Conservation (phyloP, 2,329 filamentous ascomycete species). For the Esteya vermicola region DNA sequence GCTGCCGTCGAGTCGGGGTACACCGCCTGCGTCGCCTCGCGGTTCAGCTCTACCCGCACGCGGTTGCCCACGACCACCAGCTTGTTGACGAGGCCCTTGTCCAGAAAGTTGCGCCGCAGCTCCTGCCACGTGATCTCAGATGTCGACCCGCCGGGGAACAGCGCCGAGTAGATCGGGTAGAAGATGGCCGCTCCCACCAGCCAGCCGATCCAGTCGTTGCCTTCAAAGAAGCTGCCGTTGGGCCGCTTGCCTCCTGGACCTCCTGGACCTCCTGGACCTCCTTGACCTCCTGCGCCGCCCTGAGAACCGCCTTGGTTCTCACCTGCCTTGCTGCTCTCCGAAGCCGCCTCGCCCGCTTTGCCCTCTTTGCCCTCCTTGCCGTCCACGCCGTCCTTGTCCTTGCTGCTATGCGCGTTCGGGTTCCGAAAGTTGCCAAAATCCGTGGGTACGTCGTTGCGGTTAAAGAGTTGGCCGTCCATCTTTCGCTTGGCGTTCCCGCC, state of each 20-base stretch:
- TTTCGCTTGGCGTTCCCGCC: conserved; percentile 8
- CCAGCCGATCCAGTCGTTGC: conserved; percentile 38
- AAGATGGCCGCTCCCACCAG: conserved; percentile 29
- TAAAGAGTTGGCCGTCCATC: conserved; percentile 8
- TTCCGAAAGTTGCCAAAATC: conserved; percentile 5
- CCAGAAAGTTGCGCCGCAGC: conserved; percentile 81
- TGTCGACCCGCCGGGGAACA: conserved; percentile 27
- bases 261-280: no score
- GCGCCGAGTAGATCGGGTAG: conserved; percentile 24
- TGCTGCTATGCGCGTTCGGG: conserved; percentile 9
- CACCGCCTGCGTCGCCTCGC: conserved; percentile 55
- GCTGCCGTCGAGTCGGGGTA: conserved; percentile 63
- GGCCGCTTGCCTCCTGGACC: conserved; percentile 18
- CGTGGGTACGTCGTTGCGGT: conserved; percentile 11
- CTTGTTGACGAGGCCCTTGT: conserved; percentile 92
- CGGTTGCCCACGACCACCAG: conserved; percentile 65
- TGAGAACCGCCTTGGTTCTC: no score
- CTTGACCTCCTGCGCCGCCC: no score
- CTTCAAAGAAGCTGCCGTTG: conserved; percentile 12
- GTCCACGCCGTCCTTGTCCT: conserved; percentile 11
- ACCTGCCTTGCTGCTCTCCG: no score
- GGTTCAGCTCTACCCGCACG: conserved; percentile 64
- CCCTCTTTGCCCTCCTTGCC: conserved; percentile 13
- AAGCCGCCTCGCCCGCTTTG: conserved; percentile 5
- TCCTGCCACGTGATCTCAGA: conserved; percentile 96